These are phyloP conservation scores for Pugionium dolabratum DNA, from an alignment of 345 rosid species.

Conservation along the genomic window DNA sequence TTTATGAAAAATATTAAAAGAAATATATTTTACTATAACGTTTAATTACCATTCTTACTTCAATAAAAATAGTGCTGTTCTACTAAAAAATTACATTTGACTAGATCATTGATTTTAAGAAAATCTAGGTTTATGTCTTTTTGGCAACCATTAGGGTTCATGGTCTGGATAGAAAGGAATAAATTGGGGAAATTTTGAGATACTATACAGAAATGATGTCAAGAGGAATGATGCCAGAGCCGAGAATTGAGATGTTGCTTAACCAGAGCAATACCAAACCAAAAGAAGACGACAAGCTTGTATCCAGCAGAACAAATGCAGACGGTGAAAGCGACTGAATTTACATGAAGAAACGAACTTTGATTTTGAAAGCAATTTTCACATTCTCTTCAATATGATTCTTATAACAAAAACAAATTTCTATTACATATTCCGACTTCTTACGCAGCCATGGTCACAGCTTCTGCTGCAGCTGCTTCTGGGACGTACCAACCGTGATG, in stretches of 20 bases:
- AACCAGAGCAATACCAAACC: slow-evolving; percentile 43
- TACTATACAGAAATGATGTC: slow-evolving; percentile 61
- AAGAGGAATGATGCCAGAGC: slow-evolving; percentile 66
- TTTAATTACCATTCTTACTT: too few species aligned
- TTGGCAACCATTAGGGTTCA: slow-evolving; percentile 55
- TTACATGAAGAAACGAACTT: slow-evolving; percentile 17
- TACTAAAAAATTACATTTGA: slow-evolving; percentile 14
- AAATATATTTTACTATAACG: too few species aligned
- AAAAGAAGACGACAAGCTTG: slow-evolving; percentile 35
- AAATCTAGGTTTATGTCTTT: slow-evolving; percentile 43
- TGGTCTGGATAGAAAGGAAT: slow-evolving; percentile 50
- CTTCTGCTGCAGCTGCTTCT: slow-evolving; percentile 37
- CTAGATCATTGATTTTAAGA: slow-evolving; percentile 47
- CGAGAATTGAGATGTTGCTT: slow-evolving; percentile 60
- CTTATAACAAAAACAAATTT: slow-evolving; percentile 2
- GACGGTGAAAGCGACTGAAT: slow-evolving; percentile 25
- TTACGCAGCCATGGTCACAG: slow-evolving; percentile 42
- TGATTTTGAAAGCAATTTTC: slow-evolving; percentile 24
- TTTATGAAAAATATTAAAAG: too few species aligned
- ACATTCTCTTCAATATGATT: slow-evolving; percentile 6
- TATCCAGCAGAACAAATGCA: slow-evolving; percentile 9
- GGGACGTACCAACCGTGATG: slow-evolving; percentile 92
- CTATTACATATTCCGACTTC: not conserved
- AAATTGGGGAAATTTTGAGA: slow-evolving; percentile 50
- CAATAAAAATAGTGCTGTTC: too few species aligned